Evolutionary conservation across 345 rosid species (phyloP).

Genomic region (Ceriops zippeliana): DNA sequence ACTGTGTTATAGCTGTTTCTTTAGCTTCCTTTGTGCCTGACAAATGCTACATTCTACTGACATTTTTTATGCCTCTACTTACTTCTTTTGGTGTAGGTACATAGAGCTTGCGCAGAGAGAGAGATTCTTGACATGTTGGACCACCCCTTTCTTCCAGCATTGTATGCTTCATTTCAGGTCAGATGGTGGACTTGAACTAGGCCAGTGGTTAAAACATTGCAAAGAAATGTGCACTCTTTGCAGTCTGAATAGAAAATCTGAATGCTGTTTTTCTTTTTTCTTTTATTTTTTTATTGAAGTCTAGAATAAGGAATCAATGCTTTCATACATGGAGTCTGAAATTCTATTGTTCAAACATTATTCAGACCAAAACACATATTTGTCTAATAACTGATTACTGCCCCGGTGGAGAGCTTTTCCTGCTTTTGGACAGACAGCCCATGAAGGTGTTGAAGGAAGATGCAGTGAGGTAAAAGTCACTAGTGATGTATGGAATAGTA

Average conservation of each 20-base stretch:
- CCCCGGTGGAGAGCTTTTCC: constrained; percentile 92
- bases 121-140: constrained; percentile 92
- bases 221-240: constrained; percentile 1
- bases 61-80: not conserved
- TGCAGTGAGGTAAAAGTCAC: constrained; percentile 61
- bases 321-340: not conserved
- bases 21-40: not conserved
- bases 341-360: constrained; percentile 19
- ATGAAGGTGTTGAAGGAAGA: constrained; percentile 83
- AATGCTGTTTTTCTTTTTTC: not conserved
- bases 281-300: not conserved
- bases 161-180: constrained; percentile 98
- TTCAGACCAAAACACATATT: constrained; percentile 91
- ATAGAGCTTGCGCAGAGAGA: constrained; percentile 96
- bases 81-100: constrained; percentile 51
- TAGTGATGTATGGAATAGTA: not conserved
- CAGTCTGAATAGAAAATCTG: not conserved
- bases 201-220: not conserved
- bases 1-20: not conserved
- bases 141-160: constrained; percentile 97
- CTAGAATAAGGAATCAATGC: not conserved
- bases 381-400: constrained; percentile 93
- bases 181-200: not conserved
- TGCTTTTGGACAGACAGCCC: constrained; percentile 84
- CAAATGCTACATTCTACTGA: not conserved